phyloP scores from a whole-genome alignment of 2,329 filamentous ascomycete species.

The Pseudocercospora musae region DNA sequence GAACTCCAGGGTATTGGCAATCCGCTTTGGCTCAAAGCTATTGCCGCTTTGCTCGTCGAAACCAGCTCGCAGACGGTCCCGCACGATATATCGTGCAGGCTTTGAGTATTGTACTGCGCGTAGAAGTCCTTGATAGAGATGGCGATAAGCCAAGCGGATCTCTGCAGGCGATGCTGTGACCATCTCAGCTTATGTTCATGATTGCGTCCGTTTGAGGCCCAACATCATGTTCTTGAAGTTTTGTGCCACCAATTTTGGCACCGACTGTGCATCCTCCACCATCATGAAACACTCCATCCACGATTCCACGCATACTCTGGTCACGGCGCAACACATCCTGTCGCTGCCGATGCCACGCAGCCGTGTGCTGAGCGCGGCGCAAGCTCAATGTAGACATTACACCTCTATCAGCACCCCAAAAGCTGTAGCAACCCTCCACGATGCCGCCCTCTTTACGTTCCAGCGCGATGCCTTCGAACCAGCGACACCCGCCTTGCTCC shows the following conservation, averaged over 20 bases:
- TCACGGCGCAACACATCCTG: not conserved
- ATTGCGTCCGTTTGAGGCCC: not conserved
- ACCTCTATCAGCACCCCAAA: slow-evolving; percentile 5
- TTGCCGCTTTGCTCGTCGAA: slow-evolving; percentile 53
- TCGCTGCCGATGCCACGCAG: slow-evolving; percentile 17
- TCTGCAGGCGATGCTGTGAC: slow-evolving; percentile 8
- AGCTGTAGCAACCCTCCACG: slow-evolving; percentile 26
- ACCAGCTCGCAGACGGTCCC: slow-evolving; percentile 52
- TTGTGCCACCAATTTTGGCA: not conserved
- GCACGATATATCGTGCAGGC: slow-evolving; percentile 62
- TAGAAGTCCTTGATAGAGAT: slow-evolving; percentile 64
- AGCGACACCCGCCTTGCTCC: slow-evolving; percentile 53
- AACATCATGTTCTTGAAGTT: not conserved
- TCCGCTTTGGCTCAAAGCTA: slow-evolving; percentile 49
- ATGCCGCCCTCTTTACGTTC: slow-evolving; percentile 45
- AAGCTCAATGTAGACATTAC: slow-evolving; percentile 17
- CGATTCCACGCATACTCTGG: not conserved
- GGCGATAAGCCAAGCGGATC: slow-evolving; percentile 53
- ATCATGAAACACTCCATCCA: not conserved
- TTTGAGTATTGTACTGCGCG: slow-evolving; percentile 68
- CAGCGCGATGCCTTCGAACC: slow-evolving; percentile 52
- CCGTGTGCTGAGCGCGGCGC: slow-evolving; percentile 4
- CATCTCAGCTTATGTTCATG: slow-evolving; percentile 6
- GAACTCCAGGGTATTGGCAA: slow-evolving; percentile 68
- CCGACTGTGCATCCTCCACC: not conserved